A percentile compares a stretch with the other conserved stretches of the same genome.
Conservation (phyloP, 73 alveolate genomes). For the Tetrahymena elliotti region DNA sequence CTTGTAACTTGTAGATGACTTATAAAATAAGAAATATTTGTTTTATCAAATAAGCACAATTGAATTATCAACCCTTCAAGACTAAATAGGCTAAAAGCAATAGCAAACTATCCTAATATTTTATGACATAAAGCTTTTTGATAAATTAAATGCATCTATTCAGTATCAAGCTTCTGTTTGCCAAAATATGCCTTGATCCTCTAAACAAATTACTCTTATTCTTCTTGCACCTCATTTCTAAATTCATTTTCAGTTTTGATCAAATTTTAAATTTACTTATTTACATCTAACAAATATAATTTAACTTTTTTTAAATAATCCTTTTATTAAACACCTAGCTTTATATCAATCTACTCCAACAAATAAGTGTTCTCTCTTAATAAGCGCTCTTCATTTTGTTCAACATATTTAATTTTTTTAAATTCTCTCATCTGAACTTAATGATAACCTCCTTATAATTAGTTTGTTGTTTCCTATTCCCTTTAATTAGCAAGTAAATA, state of each 20-base stretch:
- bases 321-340: neutral
- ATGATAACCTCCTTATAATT: no score
- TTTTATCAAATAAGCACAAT: neutral
- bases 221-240: no score
- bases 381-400: neutral
- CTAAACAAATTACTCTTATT: no score
- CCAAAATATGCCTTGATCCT: neutral
- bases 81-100: neutral
- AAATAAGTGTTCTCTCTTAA: neutral
- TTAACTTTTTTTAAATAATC: neutral
- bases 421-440: neutral
- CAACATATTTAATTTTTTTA: neutral
- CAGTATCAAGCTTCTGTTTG: neutral
- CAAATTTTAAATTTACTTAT: no score
- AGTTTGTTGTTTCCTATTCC: no score
- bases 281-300: neutral
- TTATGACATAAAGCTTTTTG: neutral
- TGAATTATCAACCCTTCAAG: neutral
- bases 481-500: no score
- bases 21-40: neutral
- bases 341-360: neutral
- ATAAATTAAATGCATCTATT: neutral
- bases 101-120: neutral
- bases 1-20: neutral
- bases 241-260: no score